Conservation (phyloP, 495 filamentous ascomycete genomes). For the Trichocladium uniseriatum region DNA sequence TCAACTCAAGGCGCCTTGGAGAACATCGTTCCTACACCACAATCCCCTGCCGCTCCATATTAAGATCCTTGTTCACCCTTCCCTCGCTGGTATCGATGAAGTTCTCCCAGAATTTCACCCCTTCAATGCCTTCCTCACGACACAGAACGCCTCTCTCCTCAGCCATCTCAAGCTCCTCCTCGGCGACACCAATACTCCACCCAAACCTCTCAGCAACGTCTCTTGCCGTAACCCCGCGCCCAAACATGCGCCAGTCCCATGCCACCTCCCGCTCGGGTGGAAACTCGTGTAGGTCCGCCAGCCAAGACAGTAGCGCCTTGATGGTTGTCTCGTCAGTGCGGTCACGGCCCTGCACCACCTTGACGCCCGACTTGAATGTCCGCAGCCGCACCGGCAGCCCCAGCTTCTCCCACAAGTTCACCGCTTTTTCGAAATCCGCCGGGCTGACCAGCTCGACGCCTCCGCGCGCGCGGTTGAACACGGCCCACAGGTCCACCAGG, state of each 20-base stretch:
- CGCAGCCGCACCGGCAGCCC: conserved; percentile 78
- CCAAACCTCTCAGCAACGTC: conserved; percentile 86
- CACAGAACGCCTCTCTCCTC: conserved; percentile 77
- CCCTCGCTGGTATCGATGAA: conserved; percentile 39
- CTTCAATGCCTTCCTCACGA: conserved; percentile 76
- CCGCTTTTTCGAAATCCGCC: conserved; percentile 83
- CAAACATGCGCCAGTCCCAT: conserved; percentile 72
- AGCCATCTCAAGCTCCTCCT: conserved; percentile 94
- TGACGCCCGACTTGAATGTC: conserved; percentile 81
- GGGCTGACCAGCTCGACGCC: conserved; percentile 93
- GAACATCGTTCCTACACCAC: conserved; percentile 29
- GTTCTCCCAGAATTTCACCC: conserved; percentile 75
- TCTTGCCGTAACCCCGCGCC: conserved; percentile 78
- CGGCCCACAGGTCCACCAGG: conserved; percentile 91
- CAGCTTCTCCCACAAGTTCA: conserved; percentile 77
- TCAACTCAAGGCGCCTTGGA: too few species aligned
- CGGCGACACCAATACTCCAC: conserved; percentile 97
- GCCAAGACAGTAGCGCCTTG: conserved; percentile 62
- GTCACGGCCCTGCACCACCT: conserved; percentile 83
- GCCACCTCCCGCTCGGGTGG: conserved; percentile 53
- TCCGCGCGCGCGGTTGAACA: conserved; percentile 91
- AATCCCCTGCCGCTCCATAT: conserved; percentile 18
- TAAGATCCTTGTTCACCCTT: conserved; percentile 17
- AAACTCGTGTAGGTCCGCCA: conserved; percentile 58
- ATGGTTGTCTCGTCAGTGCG: conserved; percentile 89